A percentile compares a stretch with the other conserved stretches of the same genome.
phyloP scores from a whole-genome alignment of 2,329 filamentous ascomycete species.

The Scleromitrula shiraiana region DNA sequence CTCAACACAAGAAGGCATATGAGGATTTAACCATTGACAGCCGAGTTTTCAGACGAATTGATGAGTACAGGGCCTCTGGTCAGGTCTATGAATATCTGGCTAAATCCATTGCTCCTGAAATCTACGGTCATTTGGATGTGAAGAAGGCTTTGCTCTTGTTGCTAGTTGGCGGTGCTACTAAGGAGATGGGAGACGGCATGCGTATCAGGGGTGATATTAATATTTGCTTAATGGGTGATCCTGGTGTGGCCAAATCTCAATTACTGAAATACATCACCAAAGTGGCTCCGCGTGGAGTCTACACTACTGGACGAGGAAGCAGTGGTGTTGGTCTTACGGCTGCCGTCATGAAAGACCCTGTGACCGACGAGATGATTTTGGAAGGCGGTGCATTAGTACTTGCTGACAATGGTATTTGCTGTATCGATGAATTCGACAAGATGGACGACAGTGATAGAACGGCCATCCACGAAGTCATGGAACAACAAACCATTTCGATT shows the following conservation, averaged over 20 bases:
- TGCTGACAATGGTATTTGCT: conserved; percentile 76
- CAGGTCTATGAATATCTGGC: conserved; percentile 94
- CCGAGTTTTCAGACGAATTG: conserved; percentile 72
- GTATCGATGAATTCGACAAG: conserved; percentile 81
- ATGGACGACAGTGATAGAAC: conserved; percentile 75
- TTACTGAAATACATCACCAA: conserved; percentile 97
- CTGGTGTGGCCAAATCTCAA: conserved; percentile 98
- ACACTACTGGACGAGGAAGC: conserved; percentile 74
- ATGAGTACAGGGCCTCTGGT: conserved; percentile 74
- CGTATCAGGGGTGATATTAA: conserved; percentile 98
- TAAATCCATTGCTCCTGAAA: conserved; percentile 94
- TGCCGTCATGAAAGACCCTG: conserved; percentile 72
- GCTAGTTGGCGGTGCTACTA: conserved; percentile 90
- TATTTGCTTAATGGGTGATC: conserved; percentile 97
- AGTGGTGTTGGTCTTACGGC: conserved; percentile 76
- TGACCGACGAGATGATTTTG: conserved; percentile 71
- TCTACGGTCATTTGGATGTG: conserved; percentile 91
- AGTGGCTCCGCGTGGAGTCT: conserved; percentile 81
- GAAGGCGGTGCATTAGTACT: conserved; percentile 73
- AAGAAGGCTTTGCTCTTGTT: conserved; percentile 96
- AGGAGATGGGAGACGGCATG: conserved; percentile 97
- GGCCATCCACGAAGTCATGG: conserved; percentile 82
- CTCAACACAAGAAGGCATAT: conserved; percentile 97
- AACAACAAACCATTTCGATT: conserved; percentile 78
- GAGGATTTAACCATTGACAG: conserved; percentile 83